phyloP scores from a whole-genome alignment of 2,329 filamentous ascomycete genomes.

The Xylariaceae sp. region DNA sequence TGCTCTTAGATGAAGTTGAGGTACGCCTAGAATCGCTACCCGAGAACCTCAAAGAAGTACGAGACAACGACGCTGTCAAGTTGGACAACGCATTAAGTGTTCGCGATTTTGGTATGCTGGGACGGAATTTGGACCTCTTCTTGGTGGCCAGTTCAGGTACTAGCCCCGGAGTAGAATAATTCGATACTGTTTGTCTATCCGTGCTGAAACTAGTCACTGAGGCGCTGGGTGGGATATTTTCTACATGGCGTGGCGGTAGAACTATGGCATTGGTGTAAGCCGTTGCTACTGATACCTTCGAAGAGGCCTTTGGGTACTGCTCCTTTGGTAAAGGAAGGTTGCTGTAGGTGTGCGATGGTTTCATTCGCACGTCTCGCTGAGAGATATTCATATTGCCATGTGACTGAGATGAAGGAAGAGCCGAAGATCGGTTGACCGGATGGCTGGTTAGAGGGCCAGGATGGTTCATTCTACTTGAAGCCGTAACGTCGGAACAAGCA shows the following conservation, averaged over 20 bases:
- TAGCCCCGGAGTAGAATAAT: conserved; percentile 8
- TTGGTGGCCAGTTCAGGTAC: conserved; percentile 8
- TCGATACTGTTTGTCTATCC: conserved; percentile 18
- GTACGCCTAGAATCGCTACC: conserved; percentile 45
- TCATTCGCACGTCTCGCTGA: conserved; percentile 3
- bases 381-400: conserved; percentile 3
- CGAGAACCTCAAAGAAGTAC: conserved; percentile 32
- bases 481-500: conserved; percentile 23
- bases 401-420: conserved; percentile 9
- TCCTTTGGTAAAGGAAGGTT: conserved; percentile 19
- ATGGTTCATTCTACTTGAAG: conserved; percentile 17
- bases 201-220: conserved; percentile 11
- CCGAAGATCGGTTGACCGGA: conserved; percentile 1
- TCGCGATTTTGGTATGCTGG: conserved; percentile 41
- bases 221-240: conserved; percentile 27
- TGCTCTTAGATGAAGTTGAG: conserved; percentile 22
- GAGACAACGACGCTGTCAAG: conserved; percentile 44
- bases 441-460: conserved; percentile 18
- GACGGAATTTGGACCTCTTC: conserved; percentile 15
- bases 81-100: conserved; percentile 45
- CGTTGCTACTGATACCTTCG: conserved; percentile 16
- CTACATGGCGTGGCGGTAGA: conserved; percentile 14
- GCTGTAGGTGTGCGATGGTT: conserved; percentile 21
- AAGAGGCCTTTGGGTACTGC: conserved; percentile 7
- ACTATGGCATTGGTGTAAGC: conserved; percentile 15